Percentiles rank a stretch among this genome's conserved stretches.
These are phyloP conservation scores for Gigaspora rosea DNA, from an alignment of 192 early-diverging fungal species.

Conservation along the genomic window DNA sequence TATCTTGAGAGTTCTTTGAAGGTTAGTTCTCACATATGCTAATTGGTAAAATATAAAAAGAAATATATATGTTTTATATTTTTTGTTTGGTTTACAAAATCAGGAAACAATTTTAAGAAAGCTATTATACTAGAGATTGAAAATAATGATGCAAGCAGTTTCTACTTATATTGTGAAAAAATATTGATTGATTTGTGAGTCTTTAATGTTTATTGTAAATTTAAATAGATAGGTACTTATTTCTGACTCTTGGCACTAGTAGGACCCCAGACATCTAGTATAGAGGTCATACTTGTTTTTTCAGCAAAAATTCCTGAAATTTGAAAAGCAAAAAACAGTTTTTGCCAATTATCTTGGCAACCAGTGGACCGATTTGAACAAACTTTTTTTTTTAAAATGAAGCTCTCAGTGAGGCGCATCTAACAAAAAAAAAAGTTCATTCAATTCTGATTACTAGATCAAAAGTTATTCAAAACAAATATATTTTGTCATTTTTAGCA, in stretches of 20 bases:
- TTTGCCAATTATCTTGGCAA: too few species aligned
- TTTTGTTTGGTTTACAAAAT: slow-evolving; percentile 11
- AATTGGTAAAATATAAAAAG: neutral
- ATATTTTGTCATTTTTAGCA: too few species aligned
- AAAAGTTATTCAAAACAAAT: too few species aligned
- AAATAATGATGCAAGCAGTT: neutral
- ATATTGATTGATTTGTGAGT: slow-evolving; percentile 28
- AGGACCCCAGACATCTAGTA: too few species aligned
- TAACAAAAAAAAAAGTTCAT: too few species aligned
- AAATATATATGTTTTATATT: slow-evolving; percentile 1
- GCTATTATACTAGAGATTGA: slow-evolving; percentile 15
- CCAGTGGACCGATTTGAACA: too few species aligned
- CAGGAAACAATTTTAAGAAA: slow-evolving; percentile 1
- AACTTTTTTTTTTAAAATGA: too few species aligned
- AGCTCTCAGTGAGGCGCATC: too few species aligned
- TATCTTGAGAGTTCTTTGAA: slow-evolving; percentile 28
- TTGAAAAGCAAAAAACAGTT: too few species aligned
- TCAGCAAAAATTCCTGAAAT: too few species aligned
- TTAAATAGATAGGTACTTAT: slow-evolving; percentile 13
- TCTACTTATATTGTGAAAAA: slow-evolving; percentile 20
- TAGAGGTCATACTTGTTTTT: too few species aligned
- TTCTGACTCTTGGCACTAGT: slow-evolving; percentile 9
- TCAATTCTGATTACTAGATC: too few species aligned
- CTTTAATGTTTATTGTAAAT: neutral
- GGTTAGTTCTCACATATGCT: slow-evolving; percentile 19